These are phyloP conservation scores for Podaxis sp. DNA, from an alignment of 768 basidiomycete species.

Conservation along the genomic window DNA sequence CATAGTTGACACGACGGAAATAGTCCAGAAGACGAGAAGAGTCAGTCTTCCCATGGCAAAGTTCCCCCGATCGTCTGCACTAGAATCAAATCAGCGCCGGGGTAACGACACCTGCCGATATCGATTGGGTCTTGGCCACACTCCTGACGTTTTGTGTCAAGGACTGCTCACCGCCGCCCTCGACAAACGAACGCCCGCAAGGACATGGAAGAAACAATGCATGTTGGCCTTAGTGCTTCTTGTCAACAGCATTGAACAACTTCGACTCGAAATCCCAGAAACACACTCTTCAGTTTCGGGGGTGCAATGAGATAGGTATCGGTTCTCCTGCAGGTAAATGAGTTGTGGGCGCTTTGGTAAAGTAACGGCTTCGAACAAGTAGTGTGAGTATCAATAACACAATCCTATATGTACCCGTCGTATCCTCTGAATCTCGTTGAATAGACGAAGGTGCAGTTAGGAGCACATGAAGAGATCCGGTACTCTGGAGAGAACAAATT, in stretches of 20 bases:
- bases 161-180: background rate
- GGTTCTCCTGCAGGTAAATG: background rate
- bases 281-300: background rate
- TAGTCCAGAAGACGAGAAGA: background rate
- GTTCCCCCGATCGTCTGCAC: background rate
- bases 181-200: background rate
- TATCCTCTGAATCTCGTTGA: background rate
- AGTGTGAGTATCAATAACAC: background rate
- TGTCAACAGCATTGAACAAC: background rate
- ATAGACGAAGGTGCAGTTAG: no score
- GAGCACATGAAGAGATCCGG: background rate
- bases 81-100: background rate
- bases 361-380: background rate
- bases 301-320: background rate
- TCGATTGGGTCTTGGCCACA: background rate
- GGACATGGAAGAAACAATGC: background rate
- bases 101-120: background rate
- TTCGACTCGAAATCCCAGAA: background rate
- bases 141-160: constrained; percentile 9
- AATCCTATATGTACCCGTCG: background rate
- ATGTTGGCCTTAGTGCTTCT: background rate
- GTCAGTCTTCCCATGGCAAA: background rate
- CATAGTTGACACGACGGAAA: background rate
- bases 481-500: background rate
- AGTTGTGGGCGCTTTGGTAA: background rate